These are phyloP conservation scores for Fusarium tuaranense DNA, from an alignment of 2,329 filamentous ascomycete species.

Conservation along the genomic window DNA sequence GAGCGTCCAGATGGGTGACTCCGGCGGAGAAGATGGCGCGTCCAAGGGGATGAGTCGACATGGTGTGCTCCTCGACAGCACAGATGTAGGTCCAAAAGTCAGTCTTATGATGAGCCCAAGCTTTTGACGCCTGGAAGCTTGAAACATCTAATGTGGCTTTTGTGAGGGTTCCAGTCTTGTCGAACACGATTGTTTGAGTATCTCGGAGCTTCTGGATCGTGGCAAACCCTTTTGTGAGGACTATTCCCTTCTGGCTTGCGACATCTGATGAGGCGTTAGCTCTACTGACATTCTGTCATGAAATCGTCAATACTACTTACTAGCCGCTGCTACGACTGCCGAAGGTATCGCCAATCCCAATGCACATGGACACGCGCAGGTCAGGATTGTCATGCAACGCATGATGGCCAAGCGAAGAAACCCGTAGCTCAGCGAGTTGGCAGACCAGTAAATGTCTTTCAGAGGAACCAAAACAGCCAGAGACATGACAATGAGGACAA, in stretches of 20 bases:
- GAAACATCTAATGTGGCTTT: constrained; percentile 3
- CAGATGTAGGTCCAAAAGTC: constrained; percentile 8
- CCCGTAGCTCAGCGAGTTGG: not conserved
- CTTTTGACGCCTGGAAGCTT: not conserved
- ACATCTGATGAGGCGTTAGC: not conserved
- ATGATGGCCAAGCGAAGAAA: not conserved
- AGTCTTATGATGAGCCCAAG: not conserved
- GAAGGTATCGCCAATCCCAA: constrained; percentile 11
- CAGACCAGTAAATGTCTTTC: not conserved
- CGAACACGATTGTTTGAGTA: constrained; percentile 2
- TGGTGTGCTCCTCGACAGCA: not conserved
- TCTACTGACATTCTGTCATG: too few species aligned
- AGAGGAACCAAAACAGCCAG: not conserved
- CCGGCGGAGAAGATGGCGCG: constrained; percentile 10
- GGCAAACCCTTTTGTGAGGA: not conserved
- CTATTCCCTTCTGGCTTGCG: constrained; percentile 8
- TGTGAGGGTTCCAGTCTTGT: constrained; percentile 17
- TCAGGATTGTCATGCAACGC: constrained; percentile 9
- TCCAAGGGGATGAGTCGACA: constrained; percentile 4
- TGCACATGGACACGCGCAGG: constrained; percentile 10
- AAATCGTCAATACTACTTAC: not conserved
- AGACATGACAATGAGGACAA: not conserved
- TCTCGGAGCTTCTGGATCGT: constrained; percentile 4
- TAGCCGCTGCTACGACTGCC: not conserved
- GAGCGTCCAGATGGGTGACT: not conserved